phyloP scores from a whole-genome alignment of 1,284 basidiomycete genomes.

The Apiotrichum akiyoshidainum region DNA sequence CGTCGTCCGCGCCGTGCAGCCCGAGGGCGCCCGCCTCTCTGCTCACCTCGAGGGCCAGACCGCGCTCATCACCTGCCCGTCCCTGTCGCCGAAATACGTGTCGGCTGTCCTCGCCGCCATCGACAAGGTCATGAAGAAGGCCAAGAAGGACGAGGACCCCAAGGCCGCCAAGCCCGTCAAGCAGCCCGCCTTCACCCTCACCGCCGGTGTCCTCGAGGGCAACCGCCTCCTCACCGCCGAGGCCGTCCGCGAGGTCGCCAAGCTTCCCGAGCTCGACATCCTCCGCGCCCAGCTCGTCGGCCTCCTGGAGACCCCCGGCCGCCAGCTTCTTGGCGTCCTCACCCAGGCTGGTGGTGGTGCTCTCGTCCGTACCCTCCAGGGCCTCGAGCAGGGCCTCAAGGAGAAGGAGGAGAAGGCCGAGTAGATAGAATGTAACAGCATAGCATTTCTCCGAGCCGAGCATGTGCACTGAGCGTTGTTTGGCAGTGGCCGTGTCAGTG shows the following conservation, averaged over 20 bases:
- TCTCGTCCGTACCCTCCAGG: slow-evolving; percentile 49
- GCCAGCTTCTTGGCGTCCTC: slow-evolving; percentile 44
- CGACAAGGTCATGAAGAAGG: slow-evolving; percentile 31
- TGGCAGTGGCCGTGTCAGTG: too few relatives aligned
- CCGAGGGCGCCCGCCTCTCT: slow-evolving; percentile 13
- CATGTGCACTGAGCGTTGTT: too few relatives aligned
- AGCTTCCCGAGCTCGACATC: slow-evolving; percentile 48
- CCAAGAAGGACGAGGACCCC: slow-evolving; percentile 23
- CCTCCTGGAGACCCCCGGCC: slow-evolving; percentile 42
- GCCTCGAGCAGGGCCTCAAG: slow-evolving; percentile 46
- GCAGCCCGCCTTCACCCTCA: slow-evolving; percentile 43
- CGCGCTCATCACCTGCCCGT: slow-evolving; percentile 45
- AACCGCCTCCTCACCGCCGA: slow-evolving; percentile 26
- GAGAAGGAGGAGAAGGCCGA: slow-evolving; percentile 17
- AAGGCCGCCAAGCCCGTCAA: slow-evolving; percentile 21
- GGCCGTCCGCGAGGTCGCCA: slow-evolving; percentile 34
- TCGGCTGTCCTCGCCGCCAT: slow-evolving; percentile 40
- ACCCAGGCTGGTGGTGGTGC: slow-evolving; percentile 46
- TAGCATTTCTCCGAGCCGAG: slow-evolving; percentile 10
- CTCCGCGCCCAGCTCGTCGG: slow-evolving; percentile 51
- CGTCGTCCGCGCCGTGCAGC: slow-evolving; percentile 25
- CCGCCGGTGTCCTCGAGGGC: slow-evolving; percentile 49
- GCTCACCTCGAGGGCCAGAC: slow-evolving; percentile 22
- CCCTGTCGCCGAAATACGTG: slow-evolving; percentile 50
- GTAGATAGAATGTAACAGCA: slow-evolving; percentile 22